Evolutionary conservation across 2,329 filamentous ascomycete genomes (phyloP), one percentile per base, ranked within the genome.

Genomic region (Aspergillus proliferans): DNA sequence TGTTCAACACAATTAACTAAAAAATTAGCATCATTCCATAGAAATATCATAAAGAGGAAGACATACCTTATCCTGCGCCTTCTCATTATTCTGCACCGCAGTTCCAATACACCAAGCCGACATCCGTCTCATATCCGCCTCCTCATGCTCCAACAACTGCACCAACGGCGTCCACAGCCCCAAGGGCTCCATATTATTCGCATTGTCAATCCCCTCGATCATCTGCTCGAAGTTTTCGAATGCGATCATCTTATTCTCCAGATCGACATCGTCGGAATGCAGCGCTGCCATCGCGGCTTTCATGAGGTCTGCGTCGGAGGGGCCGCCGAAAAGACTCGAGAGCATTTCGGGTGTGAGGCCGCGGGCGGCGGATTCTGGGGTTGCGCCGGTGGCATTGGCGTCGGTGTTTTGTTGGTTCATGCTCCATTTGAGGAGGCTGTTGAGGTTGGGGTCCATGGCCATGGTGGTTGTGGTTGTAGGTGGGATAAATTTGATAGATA

Each of bases 201-300:
- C 92, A 69, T 98, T 98, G 77, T 98, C 93, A 60, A 97, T 83
- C 54, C 82, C 84, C 75, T 96, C 90, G 61, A 96, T 86, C 51
- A 95, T 77, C 70, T 95, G 88, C 74, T 95, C 91, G 54, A 96
- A 86, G 73, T 96, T 95, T 79, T 95, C 91, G 71, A 95, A 94
- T 34, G 91, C 91, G 50, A 84, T 81, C 47, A 94, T 72, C 68
- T 88, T 89, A 71, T 88, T 82, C 40, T 89, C 85, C 45, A 92
- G 76, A 3, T 81, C 79, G 48, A 86, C 74, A 49, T 85, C 78
- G 7, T 82, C 73, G 15, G 83, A 82, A 8, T 76, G 79, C 63
- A 96, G 85, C 49, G 87, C 82, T 24, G 79, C 78, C 83, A 98
- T 95, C 54, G 87, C 79, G 46, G 86, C 82, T 61, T 82, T 83